Conservation (phyloP, 352 stramenopile genomes). For the Pythium graminicola region DNA sequence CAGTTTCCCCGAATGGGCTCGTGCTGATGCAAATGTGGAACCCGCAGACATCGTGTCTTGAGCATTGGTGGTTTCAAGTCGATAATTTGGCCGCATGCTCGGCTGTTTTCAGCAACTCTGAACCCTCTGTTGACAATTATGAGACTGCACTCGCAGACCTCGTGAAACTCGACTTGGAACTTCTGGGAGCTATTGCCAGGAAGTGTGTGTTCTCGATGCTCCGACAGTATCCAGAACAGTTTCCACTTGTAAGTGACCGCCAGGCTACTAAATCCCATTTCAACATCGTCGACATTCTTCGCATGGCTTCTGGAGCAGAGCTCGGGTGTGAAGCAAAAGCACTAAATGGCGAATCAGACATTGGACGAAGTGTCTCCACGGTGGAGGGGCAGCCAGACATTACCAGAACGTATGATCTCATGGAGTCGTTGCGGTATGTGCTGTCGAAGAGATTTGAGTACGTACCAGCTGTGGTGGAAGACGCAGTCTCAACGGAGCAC, state of each 20-base stretch:
- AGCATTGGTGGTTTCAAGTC: slow-evolving; percentile 73
- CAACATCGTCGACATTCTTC: slow-evolving; percentile 44
- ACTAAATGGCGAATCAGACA: slow-evolving; percentile 19
- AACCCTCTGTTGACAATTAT: slow-evolving; percentile 41
- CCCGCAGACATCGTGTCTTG: slow-evolving; percentile 32
- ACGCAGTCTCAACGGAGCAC: background rate
- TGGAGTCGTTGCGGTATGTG: slow-evolving; percentile 39
- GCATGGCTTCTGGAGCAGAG: slow-evolving; percentile 44
- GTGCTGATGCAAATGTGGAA: slow-evolving; percentile 63
- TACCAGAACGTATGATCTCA: slow-evolving; percentile 17
- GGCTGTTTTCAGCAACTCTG: slow-evolving; percentile 18
- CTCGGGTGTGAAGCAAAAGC: slow-evolving; percentile 44
- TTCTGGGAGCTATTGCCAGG: slow-evolving; percentile 55
- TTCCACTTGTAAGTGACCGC: slow-evolving; percentile 29
- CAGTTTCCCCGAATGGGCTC: slow-evolving; percentile 46
- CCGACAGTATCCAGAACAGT: slow-evolving; percentile 45
- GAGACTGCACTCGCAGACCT: slow-evolving; percentile 30
- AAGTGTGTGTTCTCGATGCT: slow-evolving; percentile 58
- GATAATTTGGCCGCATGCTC: slow-evolving; percentile 31
- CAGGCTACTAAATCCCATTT: slow-evolving; percentile 30
- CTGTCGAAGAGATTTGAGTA: slow-evolving; percentile 54
- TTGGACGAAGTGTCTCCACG: background rate
- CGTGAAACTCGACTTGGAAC: slow-evolving; percentile 33
- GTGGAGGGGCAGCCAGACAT: background rate
- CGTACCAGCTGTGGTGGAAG: slow-evolving; percentile 3